Evolutionary conservation across 2,329 filamentous ascomycete genomes (phyloP), one percentile per base, ranked within the genome.

Genomic region (Fusarium sororula): DNA sequence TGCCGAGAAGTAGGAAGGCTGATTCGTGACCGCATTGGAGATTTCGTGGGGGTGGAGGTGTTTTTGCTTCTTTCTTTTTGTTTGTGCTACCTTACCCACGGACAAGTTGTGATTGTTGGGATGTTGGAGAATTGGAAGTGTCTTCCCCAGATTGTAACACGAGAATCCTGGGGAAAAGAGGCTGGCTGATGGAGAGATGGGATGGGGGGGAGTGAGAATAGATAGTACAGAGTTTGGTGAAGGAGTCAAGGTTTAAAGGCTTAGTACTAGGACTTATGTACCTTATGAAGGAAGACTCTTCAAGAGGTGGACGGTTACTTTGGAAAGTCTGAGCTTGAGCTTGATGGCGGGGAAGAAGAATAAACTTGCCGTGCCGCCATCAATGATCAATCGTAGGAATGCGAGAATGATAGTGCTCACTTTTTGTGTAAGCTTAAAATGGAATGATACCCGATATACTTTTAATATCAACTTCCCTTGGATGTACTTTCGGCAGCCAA

Each of bases 1-100:
- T 75, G 70, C 73, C 73, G 73, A 61, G 63, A 61, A 22, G 48
- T 51, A 48, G 22, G 60, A 39, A 11, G 32, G 50, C 41, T 75
- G 65, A 75, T 75, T 75, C 72, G 72, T 73, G 72, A 72, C 72
- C 72, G 68, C 72, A 72, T 70, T 48, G 15, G 35, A 44, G 14
- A 61, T 48, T 45, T 39, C 58, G 63, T 68, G 68, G 71, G 71
- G 72, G 65, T 41, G 39, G 59, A 35, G 11, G 32, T 35, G 28
- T 35, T 38, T 38, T 35, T 50, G 9, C 22, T n/a, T 22, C 18
- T 37, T 35, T 28, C 65, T 24, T 20, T 51, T 61, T 24, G 10
- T 42, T 22, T 44, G 11, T 32, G 35, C 13, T 42, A 50, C 39
- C 39, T 11, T 42, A 50, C 39, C 39, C n/a, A 12, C 17, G 22